A percentile compares a stretch with the other conserved stretches of the same genome.
These are phyloP conservation scores for Piromyces sp. DNA, from an alignment of 192 early-diverging fungal species.

Conservation along the genomic window DNA sequence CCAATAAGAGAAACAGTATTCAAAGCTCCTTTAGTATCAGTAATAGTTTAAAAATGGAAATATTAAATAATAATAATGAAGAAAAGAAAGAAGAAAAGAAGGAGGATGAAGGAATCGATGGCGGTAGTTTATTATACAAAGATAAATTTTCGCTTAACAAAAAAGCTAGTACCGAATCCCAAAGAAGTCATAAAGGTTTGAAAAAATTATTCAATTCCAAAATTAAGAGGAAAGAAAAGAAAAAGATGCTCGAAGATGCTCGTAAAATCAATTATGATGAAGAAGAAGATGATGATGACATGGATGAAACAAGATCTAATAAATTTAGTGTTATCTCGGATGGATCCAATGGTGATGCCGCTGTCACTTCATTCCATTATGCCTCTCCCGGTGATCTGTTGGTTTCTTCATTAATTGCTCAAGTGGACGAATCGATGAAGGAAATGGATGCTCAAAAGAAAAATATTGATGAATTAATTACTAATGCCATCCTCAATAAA, in stretches of 20 bases:
- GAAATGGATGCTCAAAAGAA: slow-evolving; percentile 42
- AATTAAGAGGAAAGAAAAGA: background rate
- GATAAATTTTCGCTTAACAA: background rate
- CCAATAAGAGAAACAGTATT: background rate
- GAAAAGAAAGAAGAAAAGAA: slow-evolving; percentile 19
- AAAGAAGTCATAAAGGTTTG: background rate
- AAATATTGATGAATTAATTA: slow-evolving; percentile 44
- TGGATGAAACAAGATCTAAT: background rate
- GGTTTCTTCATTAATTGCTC: slow-evolving; percentile 26
- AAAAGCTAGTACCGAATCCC: background rate
- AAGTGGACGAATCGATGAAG: slow-evolving; percentile 29
- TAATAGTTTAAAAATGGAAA: background rate
- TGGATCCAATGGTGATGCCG: background rate
- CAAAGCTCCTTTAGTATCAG: background rate
- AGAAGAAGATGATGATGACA: background rate
- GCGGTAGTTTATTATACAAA: background rate
- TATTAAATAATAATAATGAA: slow-evolving; percentile 7
- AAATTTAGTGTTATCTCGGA: background rate
- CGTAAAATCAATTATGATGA: background rate
- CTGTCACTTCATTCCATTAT: slow-evolving; percentile 14
- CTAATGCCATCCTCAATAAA: slow-evolving; percentile 27
- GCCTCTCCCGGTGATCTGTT: slow-evolving; percentile 55
- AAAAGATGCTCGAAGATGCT: background rate
- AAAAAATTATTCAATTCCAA: background rate
- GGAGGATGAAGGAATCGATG: slow-evolving; percentile 3